Evolutionary conservation across 2,329 filamentous ascomycete species (phyloP), one percentile per base, ranked within the genome.

Genomic region (Fusarium abutilonis): DNA sequence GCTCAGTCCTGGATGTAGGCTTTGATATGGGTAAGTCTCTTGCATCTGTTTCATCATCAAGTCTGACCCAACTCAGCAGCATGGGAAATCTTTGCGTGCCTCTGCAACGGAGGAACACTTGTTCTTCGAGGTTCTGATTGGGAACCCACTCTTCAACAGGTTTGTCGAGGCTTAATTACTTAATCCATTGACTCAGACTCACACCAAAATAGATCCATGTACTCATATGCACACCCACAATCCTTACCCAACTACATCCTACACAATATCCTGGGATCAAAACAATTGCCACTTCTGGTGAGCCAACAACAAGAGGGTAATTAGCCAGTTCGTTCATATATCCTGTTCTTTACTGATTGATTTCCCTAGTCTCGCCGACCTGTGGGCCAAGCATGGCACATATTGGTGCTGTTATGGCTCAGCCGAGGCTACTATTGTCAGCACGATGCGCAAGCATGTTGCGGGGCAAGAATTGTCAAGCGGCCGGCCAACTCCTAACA

Each of bases 361-460:
- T 34, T 19, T n/a, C 10, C 28, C 23, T 32, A 74, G 72, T 40
- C 75, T 87, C n/a, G 84, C 84, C 6, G 83, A 86, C 61, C 73
- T 81, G 29, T 86, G 84, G 84, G 80, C 82, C 13, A 73, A 76
- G 4, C 72, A 79, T 49, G 77, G 75, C 23, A 78, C 74, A 8
- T 83, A 83, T 67, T 83, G 75, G 77, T 87, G 86, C 72, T 81
- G 82, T 63, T 87, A 84, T 65, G 85, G 85, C 3, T 84, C 85
- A 2, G 86, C 85, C 0, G 85, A 87, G 68, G 82, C 83, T 13
- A 86, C 82, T 1, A 84, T 87, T 46, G 78, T 87, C 49, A 86
- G 87, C 70, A 84, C 84, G 6, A 82, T 83, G 72, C 79, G 83
- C 49, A 74, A 75, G 35, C 83, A 86, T 65, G 67, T 74, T 15